Evolutionary conservation across 2,329 filamentous ascomycete species (phyloP).

Genomic region (Diaporthe humulicola): DNA sequence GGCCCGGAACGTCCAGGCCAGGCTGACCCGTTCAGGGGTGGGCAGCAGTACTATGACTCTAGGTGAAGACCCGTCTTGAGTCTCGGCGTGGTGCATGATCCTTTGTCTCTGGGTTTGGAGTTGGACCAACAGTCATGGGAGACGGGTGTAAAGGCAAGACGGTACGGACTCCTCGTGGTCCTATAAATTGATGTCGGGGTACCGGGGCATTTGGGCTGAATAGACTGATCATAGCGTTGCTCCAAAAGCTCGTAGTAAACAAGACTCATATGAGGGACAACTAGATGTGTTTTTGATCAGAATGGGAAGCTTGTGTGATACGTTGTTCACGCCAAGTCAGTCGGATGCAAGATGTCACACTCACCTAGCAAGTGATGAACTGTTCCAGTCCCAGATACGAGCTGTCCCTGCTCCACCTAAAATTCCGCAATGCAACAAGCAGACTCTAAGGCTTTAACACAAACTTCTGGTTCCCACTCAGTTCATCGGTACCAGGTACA

Average conservation of each 20-base stretch:
- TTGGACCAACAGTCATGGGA: too few relatives aligned
- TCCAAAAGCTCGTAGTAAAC: not conserved
- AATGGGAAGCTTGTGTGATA: not conserved
- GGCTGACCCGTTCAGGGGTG: not conserved
- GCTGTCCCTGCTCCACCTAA: too few relatives aligned
- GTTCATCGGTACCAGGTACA: not conserved
- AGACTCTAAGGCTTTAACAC: not conserved
- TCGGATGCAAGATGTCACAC: not conserved
- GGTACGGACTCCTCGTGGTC: not conserved
- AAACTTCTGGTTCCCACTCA: constrained; percentile 12
- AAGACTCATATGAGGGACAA: not conserved
- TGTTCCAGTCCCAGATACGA: too few relatives aligned
- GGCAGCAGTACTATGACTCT: constrained; percentile 14
- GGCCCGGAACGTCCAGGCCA: not conserved
- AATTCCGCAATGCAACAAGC: not conserved
- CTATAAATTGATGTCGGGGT: not conserved
- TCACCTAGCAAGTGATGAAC: not conserved
- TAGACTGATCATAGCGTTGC: not conserved
- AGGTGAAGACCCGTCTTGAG: not conserved
- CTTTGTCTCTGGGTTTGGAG: not conserved
- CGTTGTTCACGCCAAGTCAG: not conserved
- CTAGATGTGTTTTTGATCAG: not conserved
- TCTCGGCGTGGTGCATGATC: not conserved
- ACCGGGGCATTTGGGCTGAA: not conserved
- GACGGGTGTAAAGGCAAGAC: not conserved